Base-by-base conservation (phyloP, 352 stramenopile species). In the Phytophthora pistaciae region DNA sequence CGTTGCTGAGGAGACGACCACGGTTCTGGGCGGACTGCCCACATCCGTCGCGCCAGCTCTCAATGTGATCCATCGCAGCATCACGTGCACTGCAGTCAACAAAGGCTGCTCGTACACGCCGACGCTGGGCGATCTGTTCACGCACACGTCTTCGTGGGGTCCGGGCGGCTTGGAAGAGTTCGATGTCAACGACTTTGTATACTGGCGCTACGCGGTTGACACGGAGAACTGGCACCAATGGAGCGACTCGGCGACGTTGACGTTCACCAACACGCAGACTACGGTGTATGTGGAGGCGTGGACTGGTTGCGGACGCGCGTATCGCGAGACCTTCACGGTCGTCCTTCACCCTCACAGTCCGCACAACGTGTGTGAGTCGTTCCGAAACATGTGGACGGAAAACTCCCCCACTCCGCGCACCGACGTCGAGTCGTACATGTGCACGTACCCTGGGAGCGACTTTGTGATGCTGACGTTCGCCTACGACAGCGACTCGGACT, bases 231-330 rank as follows among this genome's bases (percentile, higher is more conserved):
- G 64, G 69, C 36, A 56, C 9, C 7, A 23, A 14, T 76, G 64
- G 69, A 52, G 50, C 27, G 20, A 67, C 18, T 8, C 16, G 1
- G 44, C 29, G 5, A 1, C 18, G 5, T 56, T 80, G n/a, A 75
- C 33, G 16, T 89, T 88, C 36, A 60, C 44, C 2, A 31, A 60
- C 2, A 27, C 74, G 3, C 56, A 80, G 40, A 80, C 68, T 8
- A 68, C 70, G 21, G 72, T 91, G 58, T 78, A 59, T 21, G 23
- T 91, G 27, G 79, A 91, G 46, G 82, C 82, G 7, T 91, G 84
- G 82, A 85, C 84, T 9, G 67, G 84, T 13, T 91, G 84, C 23
- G 82, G 84, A 20, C 29, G 68, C 5, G 70, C 80, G 0, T 65
- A 56, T 25, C 31, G 56, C 1, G 59, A 69, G 18, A 60, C 20